Evolutionary conservation across 306 rosid species (phyloP), one percentile per base, ranked within the genome.

Genomic region (Cicer chorassanicum): DNA sequence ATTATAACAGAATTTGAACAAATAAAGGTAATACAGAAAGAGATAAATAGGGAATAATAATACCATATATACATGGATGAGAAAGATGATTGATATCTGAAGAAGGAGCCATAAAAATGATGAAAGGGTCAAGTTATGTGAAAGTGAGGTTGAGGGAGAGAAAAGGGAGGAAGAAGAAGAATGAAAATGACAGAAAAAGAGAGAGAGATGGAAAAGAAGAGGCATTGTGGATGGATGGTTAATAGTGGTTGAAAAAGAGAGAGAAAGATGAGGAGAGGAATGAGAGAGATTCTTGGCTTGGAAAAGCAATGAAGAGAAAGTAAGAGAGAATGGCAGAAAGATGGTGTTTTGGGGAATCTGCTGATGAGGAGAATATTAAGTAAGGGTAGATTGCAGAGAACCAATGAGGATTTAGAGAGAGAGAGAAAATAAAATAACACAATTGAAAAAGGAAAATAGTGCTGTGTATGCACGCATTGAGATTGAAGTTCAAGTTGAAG

Each of bases 221-320:
- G 61, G 82, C 79, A 86, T 78, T 34, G 65, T 65, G 72, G 89
- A 83, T 80, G 87, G 90, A 91, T 85, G 90, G 95, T 87, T 81
- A 84, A 84, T 85, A 87, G 84, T 62, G 80, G 84, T 38, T 34
- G 83, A 74, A 75, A 76, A 67, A 74, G 68, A 66, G 68, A 62
- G 63, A 68, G 60, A 24, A 65, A 18, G 69, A 38, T 40, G 64
- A 54, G 63, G 73, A 80, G 83, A 78, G 81, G 95, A 93, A 93
- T 91, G 93, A 72, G 73, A 82, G 82, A 87, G 88, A 95, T 92
- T 92, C 99, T 90, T 92, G 87, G 92, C 98, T 95, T 95, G 86
- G 87, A 86, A 86, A 89, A 87, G 88, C 91, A 83, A 86, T 83
- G 93, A 80, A 87, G 85, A 82, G 87, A 74, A 88, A 86, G 82